Percentiles rank a stretch among this genome's conserved stretches.
These are phyloP conservation scores for Choanephora cucurbitarum DNA, from an alignment of 371 early-diverging fungal genomes.

Conservation along the genomic window DNA sequence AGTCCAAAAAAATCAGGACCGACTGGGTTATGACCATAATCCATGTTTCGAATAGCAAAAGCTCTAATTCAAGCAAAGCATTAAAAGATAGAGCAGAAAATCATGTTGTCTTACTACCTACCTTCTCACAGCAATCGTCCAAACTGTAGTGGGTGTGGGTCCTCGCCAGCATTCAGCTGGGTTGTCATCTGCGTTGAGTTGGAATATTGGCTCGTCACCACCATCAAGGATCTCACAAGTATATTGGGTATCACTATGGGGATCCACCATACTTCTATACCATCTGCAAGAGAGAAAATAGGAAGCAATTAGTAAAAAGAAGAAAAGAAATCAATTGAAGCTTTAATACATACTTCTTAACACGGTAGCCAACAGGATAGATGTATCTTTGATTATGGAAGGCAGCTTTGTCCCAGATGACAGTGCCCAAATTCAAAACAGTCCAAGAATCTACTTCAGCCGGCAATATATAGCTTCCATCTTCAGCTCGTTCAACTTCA, in stretches of 20 bases:
- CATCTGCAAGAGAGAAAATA: slow-evolving; percentile 33
- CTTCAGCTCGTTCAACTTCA: slow-evolving; percentile 59
- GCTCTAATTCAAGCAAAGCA: slow-evolving; percentile 20
- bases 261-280: slow-evolving; percentile 76
- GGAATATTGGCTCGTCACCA: slow-evolving; percentile 69
- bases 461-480: slow-evolving; percentile 74
- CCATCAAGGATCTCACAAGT: slow-evolving; percentile 79
- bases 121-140: slow-evolving; percentile 44
- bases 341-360: slow-evolving; percentile 45
- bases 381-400: slow-evolving; percentile 91
- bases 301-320: slow-evolving; percentile 2
- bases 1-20: slow-evolving; percentile 90
- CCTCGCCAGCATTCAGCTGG: slow-evolving; percentile 41
- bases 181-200: slow-evolving; percentile 41
- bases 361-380: slow-evolving; percentile 87
- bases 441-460: slow-evolving; percentile 79
- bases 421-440: slow-evolving; percentile 66
- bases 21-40: slow-evolving; percentile 75
- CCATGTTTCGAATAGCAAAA: slow-evolving; percentile 70
- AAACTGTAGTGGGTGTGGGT: slow-evolving; percentile 45
- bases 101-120: not conserved
- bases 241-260: slow-evolving; percentile 64
- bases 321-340: not conserved
- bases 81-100: not conserved
- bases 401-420: slow-evolving; percentile 73